Evolutionary conservation across 2,329 filamentous ascomycete genomes (phyloP).

Genomic region (Sordariomycetes sp.): DNA sequence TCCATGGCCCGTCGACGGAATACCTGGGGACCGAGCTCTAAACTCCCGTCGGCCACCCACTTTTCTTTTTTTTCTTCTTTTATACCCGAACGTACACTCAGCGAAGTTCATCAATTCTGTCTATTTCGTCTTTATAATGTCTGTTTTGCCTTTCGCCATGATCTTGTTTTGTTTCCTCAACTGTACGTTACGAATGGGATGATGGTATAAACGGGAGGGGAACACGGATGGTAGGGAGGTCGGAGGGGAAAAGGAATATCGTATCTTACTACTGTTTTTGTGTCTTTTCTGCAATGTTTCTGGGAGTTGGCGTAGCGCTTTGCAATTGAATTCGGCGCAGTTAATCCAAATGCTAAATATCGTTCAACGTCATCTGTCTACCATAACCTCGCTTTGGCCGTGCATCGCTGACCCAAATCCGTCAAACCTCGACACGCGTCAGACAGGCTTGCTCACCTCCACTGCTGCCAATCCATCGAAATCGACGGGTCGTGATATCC

Average conservation of each 20-base stretch:
- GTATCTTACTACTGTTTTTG: neutral
- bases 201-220: neutral
- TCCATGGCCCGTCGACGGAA: slow-evolving; percentile 12
- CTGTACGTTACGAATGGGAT: slow-evolving; percentile 3
- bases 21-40: slow-evolving; percentile 15
- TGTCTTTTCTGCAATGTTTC: neutral
- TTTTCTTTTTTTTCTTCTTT: slow-evolving; percentile 3
- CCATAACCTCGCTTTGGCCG: neutral
- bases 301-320: slow-evolving; percentile 1
- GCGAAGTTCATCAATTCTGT: neutral
- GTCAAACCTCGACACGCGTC: neutral
- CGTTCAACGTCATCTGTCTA: neutral
- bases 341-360: neutral
- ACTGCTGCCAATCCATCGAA: slow-evolving; percentile 15
- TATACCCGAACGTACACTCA: neutral
- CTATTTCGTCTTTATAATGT: neutral
- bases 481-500: slow-evolving; percentile 22
- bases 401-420: neutral
- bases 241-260: neutral
- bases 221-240: neutral
- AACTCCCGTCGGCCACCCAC: neutral
- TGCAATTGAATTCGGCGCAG: neutral
- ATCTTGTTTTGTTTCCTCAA: slow-evolving; percentile 7
- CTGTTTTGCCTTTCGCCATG: neutral
- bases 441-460: neutral